phyloP scores from a whole-genome alignment of 768 basidiomycete genomes.

The Boletus sp. region DNA sequence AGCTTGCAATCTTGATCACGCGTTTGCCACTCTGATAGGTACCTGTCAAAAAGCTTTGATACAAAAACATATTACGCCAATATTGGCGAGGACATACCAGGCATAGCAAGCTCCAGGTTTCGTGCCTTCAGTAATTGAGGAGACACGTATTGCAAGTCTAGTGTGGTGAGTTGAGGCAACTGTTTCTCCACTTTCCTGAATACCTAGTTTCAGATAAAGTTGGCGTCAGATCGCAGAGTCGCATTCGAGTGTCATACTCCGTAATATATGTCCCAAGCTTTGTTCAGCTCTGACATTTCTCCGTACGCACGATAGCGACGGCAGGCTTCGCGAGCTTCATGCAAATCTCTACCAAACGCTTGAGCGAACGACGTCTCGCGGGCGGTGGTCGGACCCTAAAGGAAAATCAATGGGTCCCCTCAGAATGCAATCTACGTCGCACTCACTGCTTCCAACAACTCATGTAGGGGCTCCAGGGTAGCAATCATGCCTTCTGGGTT shows the following conservation, averaged over 20 bases:
- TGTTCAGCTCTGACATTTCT: conserved; percentile 87
- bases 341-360: conserved; percentile 88
- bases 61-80: background rate
- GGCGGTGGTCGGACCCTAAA: conserved; percentile 87
- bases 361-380: conserved; percentile 95
- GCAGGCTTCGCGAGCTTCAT: conserved; percentile 90
- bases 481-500: conserved; percentile 98
- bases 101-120: conserved; percentile 92
- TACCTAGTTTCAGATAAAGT: conserved; percentile 48
- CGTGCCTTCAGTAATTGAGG: conserved; percentile 86
- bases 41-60: conserved; percentile 42
- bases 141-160: conserved; percentile 97
- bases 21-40: conserved; percentile 90
- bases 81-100: conserved; percentile 51
- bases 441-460: conserved; percentile 81
- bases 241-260: conserved; percentile 49
- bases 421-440: background rate
- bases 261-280: conserved; percentile 99
- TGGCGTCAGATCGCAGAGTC: background rate
- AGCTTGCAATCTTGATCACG: conserved; percentile 78
- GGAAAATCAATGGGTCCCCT: conserved; percentile 1
- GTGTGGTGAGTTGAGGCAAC: conserved; percentile 78
- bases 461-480: conserved; percentile 87
- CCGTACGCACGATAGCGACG: conserved; percentile 82
- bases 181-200: conserved; percentile 97